Evolutionary conservation across 495 filamentous ascomycete species (phyloP).

Genomic region (Penicillium ochrochloron): DNA sequence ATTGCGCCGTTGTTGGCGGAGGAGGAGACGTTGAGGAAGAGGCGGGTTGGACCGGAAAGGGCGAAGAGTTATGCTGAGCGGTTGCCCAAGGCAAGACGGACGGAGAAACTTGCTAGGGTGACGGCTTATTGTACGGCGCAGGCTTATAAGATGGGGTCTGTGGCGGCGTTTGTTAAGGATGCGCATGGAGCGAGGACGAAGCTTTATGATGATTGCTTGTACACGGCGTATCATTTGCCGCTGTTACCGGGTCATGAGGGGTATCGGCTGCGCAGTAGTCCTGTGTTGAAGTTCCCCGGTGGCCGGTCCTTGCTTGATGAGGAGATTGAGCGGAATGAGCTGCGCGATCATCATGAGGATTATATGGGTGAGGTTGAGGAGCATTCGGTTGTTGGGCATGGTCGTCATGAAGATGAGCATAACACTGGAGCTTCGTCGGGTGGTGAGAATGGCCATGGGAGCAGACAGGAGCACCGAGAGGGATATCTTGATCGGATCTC

Average conservation of each 20-base stretch:
- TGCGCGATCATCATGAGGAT: slow-evolving; percentile 86
- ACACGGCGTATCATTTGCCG: slow-evolving; percentile 92
- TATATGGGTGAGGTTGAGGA: slow-evolving; percentile 68
- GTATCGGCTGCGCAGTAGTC: slow-evolving; percentile 85
- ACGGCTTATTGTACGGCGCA: slow-evolving; percentile 98
- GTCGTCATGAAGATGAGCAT: slow-evolving; percentile 41
- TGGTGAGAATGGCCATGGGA: slow-evolving; percentile 19
- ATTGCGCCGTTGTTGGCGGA: slow-evolving; percentile 75
- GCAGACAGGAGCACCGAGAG: slow-evolving; percentile 20
- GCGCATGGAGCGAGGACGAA: slow-evolving; percentile 94
- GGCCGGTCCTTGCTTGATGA: slow-evolving; percentile 92
- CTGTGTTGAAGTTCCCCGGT: slow-evolving; percentile 87
- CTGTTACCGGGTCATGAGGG: slow-evolving; percentile 83
- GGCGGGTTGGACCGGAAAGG: slow-evolving; percentile 59
- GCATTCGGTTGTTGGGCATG: slow-evolving; percentile 41
- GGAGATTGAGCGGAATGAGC: slow-evolving; percentile 94
- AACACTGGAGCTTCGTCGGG: slow-evolving; percentile 28
- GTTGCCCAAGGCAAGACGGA: slow-evolving; percentile 83
- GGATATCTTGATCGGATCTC: slow-evolving; percentile 24
- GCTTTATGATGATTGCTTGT: slow-evolving; percentile 98
- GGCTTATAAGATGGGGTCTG: slow-evolving; percentile 83
- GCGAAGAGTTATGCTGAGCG: slow-evolving; percentile 96
- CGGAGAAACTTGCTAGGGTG: slow-evolving; percentile 85
- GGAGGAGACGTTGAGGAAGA: slow-evolving; percentile 70
- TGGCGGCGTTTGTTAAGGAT: slow-evolving; percentile 84